phyloP scores from a whole-genome alignment of 495 filamentous ascomycete genomes.

The Bacidia gigantensis region DNA sequence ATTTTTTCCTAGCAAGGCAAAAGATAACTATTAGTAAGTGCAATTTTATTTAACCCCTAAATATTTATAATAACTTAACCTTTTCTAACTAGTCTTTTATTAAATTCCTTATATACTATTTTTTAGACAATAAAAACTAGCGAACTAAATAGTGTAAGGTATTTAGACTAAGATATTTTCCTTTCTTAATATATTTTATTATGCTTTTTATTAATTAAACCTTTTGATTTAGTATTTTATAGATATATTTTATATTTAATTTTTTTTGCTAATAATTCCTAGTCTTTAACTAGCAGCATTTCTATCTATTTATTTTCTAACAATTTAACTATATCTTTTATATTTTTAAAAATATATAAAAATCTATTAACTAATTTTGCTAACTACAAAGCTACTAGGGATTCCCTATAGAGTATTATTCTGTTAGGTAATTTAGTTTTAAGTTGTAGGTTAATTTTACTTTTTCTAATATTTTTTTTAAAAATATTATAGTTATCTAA shows the following conservation, averaged over 20 bases:
- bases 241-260: neutral
- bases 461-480: neutral
- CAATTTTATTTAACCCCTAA: conserved; percentile 4
- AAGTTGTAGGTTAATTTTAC: neutral
- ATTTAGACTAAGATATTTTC: neutral
- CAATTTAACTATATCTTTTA: neutral
- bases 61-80: conserved; percentile 1
- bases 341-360: neutral
- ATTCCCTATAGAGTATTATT: neutral
- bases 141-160: neutral
- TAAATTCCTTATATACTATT: neutral
- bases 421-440: neutral
- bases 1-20: conserved; percentile 1
- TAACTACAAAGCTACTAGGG: neutral
- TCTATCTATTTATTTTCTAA: neutral
- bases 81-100: conserved; percentile 8
- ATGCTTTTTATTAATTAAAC: conserved; percentile 6
- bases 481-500: neutral
- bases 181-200: conserved; percentile 8
- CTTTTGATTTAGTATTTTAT: neutral
- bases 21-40: conserved; percentile 6
- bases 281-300: neutral
- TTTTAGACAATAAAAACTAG: neutral
- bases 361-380: neutral
- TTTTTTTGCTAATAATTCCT: neutral